Evolutionary conservation across 192 early-diverging fungal species (phyloP).

Genomic region (Geranomyces michiganensis): DNA sequence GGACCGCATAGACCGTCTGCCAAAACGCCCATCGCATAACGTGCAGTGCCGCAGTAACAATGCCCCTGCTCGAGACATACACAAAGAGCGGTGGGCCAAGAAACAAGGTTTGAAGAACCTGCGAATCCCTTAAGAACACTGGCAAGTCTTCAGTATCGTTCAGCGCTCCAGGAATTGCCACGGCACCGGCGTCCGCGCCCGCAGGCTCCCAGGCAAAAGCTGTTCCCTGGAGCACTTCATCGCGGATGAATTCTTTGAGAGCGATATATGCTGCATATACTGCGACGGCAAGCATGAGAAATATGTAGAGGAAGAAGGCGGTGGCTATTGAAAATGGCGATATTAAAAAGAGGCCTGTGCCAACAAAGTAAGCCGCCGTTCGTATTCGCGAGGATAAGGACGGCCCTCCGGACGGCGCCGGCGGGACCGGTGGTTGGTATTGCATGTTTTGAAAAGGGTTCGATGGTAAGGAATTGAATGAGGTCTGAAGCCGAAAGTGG

Average conservation of each 20-base stretch:
- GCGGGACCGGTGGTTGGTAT: too few relatives aligned
- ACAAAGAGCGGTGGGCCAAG: conserved; percentile 1
- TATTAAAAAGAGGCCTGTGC: conserved; percentile 2
- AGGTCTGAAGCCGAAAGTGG: too few relatives aligned
- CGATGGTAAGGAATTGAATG: too few relatives aligned
- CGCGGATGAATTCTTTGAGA: background rate
- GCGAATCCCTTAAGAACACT: background rate
- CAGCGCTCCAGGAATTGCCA: background rate
- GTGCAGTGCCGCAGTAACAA: background rate
- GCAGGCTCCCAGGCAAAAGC: background rate
- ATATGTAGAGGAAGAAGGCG: background rate
- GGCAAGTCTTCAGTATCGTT: background rate
- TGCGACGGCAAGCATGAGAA: conserved; percentile 7
- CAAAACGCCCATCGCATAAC: background rate
- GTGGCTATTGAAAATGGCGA: conserved; percentile 5
- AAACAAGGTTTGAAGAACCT: background rate
- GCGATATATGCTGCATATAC: conserved; percentile 10
- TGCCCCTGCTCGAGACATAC: background rate
- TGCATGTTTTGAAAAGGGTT: too few relatives aligned
- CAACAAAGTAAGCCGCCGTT: conserved; percentile 31
- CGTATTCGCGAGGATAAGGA: conserved; percentile 43
- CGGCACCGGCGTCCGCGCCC: background rate
- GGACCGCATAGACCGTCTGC: background rate
- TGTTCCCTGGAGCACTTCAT: background rate
- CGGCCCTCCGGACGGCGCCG: background rate